Evolutionary conservation across 768 basidiomycete genomes (phyloP).

Genomic region (Kwoniella sp.): DNA sequence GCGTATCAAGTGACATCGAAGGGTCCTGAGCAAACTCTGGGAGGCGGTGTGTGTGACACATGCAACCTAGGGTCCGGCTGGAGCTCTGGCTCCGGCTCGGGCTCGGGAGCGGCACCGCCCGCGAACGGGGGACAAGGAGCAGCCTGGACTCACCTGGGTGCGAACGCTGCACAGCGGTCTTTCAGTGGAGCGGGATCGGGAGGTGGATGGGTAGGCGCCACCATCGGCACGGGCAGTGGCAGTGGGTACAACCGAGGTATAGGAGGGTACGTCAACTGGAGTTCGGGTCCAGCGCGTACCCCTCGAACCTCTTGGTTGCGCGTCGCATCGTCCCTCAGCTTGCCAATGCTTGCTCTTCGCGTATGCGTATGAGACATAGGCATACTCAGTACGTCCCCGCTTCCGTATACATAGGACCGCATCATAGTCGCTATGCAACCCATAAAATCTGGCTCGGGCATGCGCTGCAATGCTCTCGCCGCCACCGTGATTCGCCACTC

Average conservation of each 20-base stretch:
- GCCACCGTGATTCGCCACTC: too few species aligned
- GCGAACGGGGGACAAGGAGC: background rate
- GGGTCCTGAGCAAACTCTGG: constrained; percentile 1
- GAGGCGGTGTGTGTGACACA: background rate
- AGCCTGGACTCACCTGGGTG: constrained; percentile 13
- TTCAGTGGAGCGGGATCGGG: background rate
- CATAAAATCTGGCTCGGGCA: too few species aligned
- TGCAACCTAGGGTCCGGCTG: background rate
- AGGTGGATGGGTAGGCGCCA: background rate
- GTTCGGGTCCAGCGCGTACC: background rate
- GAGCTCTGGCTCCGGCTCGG: background rate
- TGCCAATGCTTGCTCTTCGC: too few species aligned
- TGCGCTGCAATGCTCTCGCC: too few species aligned
- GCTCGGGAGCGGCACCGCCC: too few species aligned
- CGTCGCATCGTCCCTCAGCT: too few species aligned
- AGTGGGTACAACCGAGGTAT: too few species aligned
- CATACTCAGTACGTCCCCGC: too few species aligned
- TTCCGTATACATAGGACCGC: too few species aligned
- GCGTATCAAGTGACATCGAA: constrained; percentile 3
- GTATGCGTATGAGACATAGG: too few species aligned
- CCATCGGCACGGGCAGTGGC: constrained; percentile 5
- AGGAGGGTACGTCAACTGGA: background rate
- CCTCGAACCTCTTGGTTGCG: too few species aligned
- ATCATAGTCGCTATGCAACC: too few species aligned
- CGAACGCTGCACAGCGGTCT: constrained; percentile 1